These are phyloP conservation scores for Solanum bulbocastanum DNA, from an alignment of 257 asterid genomes.

Conservation along the genomic window DNA sequence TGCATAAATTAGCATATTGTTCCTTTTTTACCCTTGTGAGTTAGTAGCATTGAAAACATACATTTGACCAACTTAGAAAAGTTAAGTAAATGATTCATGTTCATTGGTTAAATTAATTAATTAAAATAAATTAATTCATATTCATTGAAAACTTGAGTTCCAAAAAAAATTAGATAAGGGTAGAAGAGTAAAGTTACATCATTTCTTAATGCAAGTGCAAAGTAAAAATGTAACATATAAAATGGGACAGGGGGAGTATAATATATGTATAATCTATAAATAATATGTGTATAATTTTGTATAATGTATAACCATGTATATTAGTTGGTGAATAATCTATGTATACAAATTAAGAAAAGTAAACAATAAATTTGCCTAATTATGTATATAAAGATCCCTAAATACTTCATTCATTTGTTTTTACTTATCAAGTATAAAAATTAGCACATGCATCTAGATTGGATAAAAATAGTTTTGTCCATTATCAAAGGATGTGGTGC, in stretches of 20 bases:
- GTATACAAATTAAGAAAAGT: neutral
- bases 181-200: too few relatives aligned
- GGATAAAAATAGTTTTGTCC: conserved; percentile 14
- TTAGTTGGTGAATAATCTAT: neutral
- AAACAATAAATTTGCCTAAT: neutral
- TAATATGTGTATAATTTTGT: neutral
- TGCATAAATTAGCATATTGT: too few relatives aligned
- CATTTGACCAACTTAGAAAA: too few relatives aligned
- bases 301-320: neutral
- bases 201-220: too few relatives aligned
- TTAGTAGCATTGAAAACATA: too few relatives aligned
- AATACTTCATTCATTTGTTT: neutral
- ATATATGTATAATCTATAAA: neutral
- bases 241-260: neutral
- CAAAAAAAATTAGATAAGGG: too few relatives aligned
- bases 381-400: neutral
- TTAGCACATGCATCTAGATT: conserved; percentile 11
- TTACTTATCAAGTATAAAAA: neutral
- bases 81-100: too few relatives aligned
- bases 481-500: neutral
- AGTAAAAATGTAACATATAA: too few relatives aligned
- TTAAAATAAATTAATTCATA: too few relatives aligned
- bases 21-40: too few relatives aligned
- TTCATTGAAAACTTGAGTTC: too few relatives aligned
- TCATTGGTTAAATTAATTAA: too few relatives aligned